Conservation (phyloP, 2,329 filamentous ascomycete genomes). For the Verticillium dahliae region DNA sequence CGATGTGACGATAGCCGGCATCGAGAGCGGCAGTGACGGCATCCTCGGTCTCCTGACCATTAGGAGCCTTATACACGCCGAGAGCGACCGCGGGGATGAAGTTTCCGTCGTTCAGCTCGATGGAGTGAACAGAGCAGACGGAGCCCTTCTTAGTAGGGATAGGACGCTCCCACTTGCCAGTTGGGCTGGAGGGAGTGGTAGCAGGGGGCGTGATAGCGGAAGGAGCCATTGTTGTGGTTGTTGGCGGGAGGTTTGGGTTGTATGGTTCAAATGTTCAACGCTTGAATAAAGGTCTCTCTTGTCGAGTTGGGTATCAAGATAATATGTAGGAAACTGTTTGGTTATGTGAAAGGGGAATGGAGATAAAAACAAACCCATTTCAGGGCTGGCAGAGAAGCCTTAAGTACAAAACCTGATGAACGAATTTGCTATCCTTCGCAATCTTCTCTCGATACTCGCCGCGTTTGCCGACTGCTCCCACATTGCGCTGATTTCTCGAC, state of each 20-base stretch:
- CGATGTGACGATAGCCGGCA: conserved; percentile 47
- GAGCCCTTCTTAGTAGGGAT: conserved; percentile 2
- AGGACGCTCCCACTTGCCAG: neutral
- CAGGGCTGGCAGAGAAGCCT: neutral
- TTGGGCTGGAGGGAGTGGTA: conserved; percentile 21
- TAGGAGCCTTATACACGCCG: conserved; percentile 39
- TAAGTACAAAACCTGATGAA: neutral
- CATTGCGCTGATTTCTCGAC: neutral
- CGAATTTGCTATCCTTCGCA: neutral
- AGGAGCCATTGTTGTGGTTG: conserved; percentile 21
- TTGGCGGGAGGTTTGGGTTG: neutral
- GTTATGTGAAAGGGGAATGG: neutral
- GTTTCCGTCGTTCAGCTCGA: conserved; percentile 27
- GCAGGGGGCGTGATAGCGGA: conserved; percentile 25
- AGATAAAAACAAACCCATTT: neutral
- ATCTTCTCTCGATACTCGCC: neutral
- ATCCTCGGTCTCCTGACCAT: conserved; percentile 28
- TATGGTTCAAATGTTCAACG: neutral
- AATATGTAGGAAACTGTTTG: neutral
- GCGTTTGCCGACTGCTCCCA: neutral
- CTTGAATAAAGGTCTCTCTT: neutral
- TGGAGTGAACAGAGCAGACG: conserved; percentile 7
- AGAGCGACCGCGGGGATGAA: conserved; percentile 34
- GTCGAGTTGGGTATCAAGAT: neutral
- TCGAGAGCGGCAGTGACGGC: conserved; percentile 30